Conservation (phyloP, 768 basidiomycete genomes). For the Lactarius tabidus region DNA sequence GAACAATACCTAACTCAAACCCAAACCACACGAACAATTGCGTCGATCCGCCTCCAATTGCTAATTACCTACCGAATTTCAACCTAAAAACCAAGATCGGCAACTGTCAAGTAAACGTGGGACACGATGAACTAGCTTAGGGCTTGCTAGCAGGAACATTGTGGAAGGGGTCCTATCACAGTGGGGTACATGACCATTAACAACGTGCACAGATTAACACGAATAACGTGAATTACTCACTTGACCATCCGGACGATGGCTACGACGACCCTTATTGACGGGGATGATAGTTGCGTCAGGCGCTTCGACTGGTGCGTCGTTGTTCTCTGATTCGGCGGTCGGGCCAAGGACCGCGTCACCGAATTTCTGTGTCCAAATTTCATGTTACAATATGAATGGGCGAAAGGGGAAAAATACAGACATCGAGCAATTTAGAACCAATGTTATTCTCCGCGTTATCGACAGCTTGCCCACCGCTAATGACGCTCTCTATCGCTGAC, state of each 20-base stretch:
- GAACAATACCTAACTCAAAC: background rate
- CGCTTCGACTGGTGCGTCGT: background rate
- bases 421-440: background rate
- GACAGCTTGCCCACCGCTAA: too few relatives aligned
- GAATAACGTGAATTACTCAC: background rate
- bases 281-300: background rate
- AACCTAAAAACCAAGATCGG: background rate
- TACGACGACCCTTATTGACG: slow-evolving; percentile 2
- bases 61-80: background rate
- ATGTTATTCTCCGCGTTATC: background rate
- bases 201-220: background rate
- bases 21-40: background rate
- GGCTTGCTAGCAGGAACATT: background rate
- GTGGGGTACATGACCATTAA: background rate
- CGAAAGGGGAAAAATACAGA: background rate
- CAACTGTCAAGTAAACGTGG: background rate
- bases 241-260: background rate
- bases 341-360: slow-evolving; percentile 4
- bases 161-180: slow-evolving; percentile 13
- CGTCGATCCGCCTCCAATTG: background rate
- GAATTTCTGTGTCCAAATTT: background rate
- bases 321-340: background rate
- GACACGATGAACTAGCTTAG: background rate
- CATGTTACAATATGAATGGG: background rate
- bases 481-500: background rate